These are phyloP conservation scores for Citrus reticulata DNA, from an alignment of 345 rosid genomes.

Conservation along the genomic window DNA sequence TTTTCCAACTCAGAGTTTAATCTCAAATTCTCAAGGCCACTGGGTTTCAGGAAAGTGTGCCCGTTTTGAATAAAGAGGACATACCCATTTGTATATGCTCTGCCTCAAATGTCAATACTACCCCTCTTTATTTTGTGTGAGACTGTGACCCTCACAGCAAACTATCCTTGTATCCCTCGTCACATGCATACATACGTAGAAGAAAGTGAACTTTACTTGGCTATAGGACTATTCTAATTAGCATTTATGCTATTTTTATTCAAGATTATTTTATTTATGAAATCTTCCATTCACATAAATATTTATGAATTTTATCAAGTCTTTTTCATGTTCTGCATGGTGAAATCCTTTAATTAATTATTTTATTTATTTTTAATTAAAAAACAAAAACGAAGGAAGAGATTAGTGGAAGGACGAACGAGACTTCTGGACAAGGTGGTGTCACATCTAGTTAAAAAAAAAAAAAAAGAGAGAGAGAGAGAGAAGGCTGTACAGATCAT, in stretches of 20 bases:
- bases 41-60: conserved; percentile 12
- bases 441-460: neutral
- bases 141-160: too few relatives aligned
- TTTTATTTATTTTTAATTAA: too few relatives aligned
- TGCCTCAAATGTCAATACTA: neutral
- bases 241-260: too few relatives aligned
- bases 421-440: neutral
- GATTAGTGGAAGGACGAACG: neutral
- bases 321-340: neutral
- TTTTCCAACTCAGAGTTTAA: too few relatives aligned
- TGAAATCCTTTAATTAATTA: neutral
- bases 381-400: too few relatives aligned
- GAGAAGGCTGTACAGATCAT: conserved; percentile 5
- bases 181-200: too few relatives aligned
- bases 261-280: too few relatives aligned
- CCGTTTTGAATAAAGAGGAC: conserved; percentile 9
- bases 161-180: too few relatives aligned
- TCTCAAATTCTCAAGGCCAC: neutral
- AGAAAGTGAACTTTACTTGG: too few relatives aligned
- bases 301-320: neutral
- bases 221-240: too few relatives aligned
- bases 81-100: neutral
- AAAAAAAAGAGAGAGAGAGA: neutral
- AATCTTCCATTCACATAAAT: too few relatives aligned
- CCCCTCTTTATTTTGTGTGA: neutral